phyloP scores from a whole-genome alignment of 345 rosid species.

The Tarenaya hassleriana region DNA sequence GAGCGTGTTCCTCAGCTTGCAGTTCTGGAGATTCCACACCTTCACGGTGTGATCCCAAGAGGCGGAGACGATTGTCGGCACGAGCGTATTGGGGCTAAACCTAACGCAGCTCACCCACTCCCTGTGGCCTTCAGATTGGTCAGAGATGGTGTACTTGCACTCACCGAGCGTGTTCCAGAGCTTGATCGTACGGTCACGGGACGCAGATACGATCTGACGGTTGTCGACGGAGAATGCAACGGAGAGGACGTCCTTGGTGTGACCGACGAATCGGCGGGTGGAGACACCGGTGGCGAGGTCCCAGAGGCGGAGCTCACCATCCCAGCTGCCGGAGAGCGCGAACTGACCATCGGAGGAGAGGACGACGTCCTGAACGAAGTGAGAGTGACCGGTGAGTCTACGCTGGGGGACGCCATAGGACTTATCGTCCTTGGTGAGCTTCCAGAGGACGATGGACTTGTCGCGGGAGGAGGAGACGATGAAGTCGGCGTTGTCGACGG shows the following conservation, averaged over 20 bases:
- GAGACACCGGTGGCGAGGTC: constrained; percentile 60
- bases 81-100: constrained; percentile 70
- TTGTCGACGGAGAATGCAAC: constrained; percentile 92
- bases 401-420: constrained; percentile 78
- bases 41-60: constrained; percentile 77
- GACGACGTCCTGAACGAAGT: constrained; percentile 87
- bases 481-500: constrained; percentile 86
- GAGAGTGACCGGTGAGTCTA: constrained; percentile 92
- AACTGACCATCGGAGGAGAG: constrained; percentile 94
- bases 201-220: constrained; percentile 95
- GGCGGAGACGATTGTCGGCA: constrained; percentile 84
- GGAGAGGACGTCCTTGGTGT: constrained; percentile 89
- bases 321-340: constrained; percentile 96
- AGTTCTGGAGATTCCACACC: constrained; percentile 80
- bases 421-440: constrained; percentile 77
- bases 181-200: constrained; percentile 85
- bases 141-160: constrained; percentile 93
- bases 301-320: constrained; percentile 98
- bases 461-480: constrained; percentile 90
- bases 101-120: constrained; percentile 96
- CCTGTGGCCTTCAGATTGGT: constrained; percentile 59
- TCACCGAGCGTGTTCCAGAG: constrained; percentile 96
- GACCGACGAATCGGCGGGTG: constrained; percentile 85
- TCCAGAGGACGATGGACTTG: constrained; percentile 92
- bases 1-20: constrained; percentile 58